Evolutionary conservation across 2,329 filamentous ascomycete species (phyloP).

Genomic region (Fusarium equiseti): DNA sequence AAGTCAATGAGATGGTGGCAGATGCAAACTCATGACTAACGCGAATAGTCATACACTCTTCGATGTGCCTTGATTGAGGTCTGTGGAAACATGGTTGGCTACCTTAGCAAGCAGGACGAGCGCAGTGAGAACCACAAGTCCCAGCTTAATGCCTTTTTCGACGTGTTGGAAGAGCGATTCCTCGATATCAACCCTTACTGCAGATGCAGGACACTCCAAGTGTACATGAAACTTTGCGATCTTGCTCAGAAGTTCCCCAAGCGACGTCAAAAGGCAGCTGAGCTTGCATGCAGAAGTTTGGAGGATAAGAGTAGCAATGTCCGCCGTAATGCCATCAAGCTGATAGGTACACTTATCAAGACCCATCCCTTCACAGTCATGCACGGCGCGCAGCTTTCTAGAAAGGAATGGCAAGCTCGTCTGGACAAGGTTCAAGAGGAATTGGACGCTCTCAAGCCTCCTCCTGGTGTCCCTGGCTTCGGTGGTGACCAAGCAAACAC

Average conservation of each 20-base stretch:
- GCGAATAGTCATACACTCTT: constrained; percentile 82
- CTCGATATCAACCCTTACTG: constrained; percentile 97
- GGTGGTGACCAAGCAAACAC: constrained; percentile 74
- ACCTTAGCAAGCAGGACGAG: constrained; percentile 92
- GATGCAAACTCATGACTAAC: constrained; percentile 39
- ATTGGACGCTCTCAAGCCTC: constrained; percentile 83
- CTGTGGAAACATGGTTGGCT: constrained; percentile 92
- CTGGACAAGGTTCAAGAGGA: constrained; percentile 87
- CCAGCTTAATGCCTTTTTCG: constrained; percentile 96
- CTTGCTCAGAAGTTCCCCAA: constrained; percentile 97
- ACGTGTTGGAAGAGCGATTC: constrained; percentile 95
- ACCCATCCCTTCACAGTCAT: constrained; percentile 95
- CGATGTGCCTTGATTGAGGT: constrained; percentile 96
- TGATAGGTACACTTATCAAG: constrained; percentile 87
- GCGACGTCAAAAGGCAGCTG: constrained; percentile 85
- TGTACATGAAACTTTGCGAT: constrained; percentile 91
- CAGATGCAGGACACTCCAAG: constrained; percentile 89
- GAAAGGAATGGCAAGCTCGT: constrained; percentile 86
- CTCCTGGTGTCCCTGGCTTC: constrained; percentile 72
- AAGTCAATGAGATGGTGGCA: constrained; percentile 31
- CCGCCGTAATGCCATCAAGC: constrained; percentile 91
- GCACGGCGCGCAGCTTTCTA: constrained; percentile 87
- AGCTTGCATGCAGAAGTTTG: constrained; percentile 87
- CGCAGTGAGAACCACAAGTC: constrained; percentile 92
- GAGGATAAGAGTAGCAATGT: constrained; percentile 99